Base-by-base conservation (phyloP, 1,284 basidiomycete genomes). In the Rhodotorula glutinis region DNA sequence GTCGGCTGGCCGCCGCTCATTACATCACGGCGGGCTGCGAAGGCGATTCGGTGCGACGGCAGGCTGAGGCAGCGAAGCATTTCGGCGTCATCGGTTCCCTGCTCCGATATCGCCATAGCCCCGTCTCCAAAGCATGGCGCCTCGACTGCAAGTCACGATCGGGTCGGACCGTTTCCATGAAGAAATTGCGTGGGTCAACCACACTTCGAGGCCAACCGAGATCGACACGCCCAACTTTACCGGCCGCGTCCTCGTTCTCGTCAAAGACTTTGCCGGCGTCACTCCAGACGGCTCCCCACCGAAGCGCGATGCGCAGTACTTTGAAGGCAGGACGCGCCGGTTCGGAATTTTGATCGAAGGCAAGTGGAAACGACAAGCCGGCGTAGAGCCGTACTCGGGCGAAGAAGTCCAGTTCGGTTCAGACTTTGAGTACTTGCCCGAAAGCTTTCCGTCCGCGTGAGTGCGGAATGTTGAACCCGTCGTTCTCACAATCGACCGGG, bases 271-370 rank as follows among this genome's bases (percentile, higher is more conserved):
- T 46, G 71, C 72, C 14, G 79, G 79, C 11, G 70, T 75, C 30
- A 76, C 76, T 1, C 63, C 75, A 10, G 72, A 66, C 73, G 78
- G 62, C 30, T 70, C 54, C 25, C 63, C 65, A 7, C 72, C 75
- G 21, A 74, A 69, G 16, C 49, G 53, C n/a, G 64, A 75, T 40
- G 64, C 71, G 19, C 44, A 57, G 3, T 77, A 74, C 66, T 76
- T 75, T 54, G 61, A 73, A n/a, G 78, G 78, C 11, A 72, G 80
- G 21, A 75, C 74, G 3, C 69, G 80, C 53, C 77, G 77, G 57
- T 81, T 81, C 59, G 78, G 77, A 62, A 81, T 81, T 60, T 76
- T 80, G 63, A 80, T 81, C 66, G 80, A 81, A 62, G 80, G 80
- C 11, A 73, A 78, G 17, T 81, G 80, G 76, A 80, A 79, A 58